phyloP scores from a whole-genome alignment of 1,284 basidiomycete species.

The Phaffia rhodozyma region DNA sequence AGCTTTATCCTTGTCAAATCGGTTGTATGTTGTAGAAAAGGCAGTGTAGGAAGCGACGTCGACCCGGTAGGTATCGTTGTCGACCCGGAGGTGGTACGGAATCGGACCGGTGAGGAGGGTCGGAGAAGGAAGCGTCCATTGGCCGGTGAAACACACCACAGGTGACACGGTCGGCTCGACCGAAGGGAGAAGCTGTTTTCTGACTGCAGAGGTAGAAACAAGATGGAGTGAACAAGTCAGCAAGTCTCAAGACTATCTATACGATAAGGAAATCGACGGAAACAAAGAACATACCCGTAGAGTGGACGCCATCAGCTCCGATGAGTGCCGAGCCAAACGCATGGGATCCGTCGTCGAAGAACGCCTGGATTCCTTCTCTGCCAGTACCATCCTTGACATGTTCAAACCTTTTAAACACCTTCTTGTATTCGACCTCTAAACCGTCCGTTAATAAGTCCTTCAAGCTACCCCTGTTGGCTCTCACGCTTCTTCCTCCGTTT shows the following conservation, averaged over 20 bases:
- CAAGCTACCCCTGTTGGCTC: not conserved
- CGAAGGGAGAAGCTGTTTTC: conserved; percentile 7
- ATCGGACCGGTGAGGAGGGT: not conserved
- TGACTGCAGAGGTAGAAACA: not conserved
- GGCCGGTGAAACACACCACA: conserved; percentile 13
- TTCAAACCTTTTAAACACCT: conserved; percentile 8
- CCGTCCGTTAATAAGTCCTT: not conserved
- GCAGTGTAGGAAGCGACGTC: not conserved
- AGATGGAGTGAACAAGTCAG: not conserved
- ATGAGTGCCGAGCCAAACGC: conserved; percentile 12
- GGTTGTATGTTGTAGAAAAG: not conserved
- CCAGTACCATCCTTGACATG: conserved; percentile 4
- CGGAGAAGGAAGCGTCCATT: not conserved
- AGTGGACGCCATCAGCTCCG: conserved; percentile 13
- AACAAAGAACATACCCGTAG: not conserved
- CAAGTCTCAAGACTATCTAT: not conserved
- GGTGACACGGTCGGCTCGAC: conserved; percentile 5
- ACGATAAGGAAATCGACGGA: not conserved
- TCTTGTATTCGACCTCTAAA: conserved; percentile 1
- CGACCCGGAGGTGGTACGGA: not conserved
- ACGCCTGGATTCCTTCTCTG: conserved; percentile 4
- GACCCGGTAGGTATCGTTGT: conserved; percentile 1
- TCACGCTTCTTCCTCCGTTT: not conserved
- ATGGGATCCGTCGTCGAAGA: conserved; percentile 4
- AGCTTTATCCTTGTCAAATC: not conserved